Base-by-base conservation (phyloP, 1,284 basidiomycete species). In the Irpex sp. region DNA sequence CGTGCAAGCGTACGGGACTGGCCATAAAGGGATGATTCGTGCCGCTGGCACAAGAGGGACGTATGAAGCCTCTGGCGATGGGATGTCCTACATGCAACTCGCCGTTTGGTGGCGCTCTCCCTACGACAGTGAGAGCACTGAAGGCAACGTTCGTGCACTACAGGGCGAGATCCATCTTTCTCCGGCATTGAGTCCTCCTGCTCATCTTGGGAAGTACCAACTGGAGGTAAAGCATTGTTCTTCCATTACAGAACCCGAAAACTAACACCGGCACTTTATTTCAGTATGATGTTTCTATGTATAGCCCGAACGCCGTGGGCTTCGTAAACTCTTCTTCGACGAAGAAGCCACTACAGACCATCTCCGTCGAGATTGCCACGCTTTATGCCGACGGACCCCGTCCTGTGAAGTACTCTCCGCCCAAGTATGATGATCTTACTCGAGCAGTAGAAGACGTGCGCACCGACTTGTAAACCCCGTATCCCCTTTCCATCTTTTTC, bases 81-180 rank as follows among this genome's bases (percentile, higher is more conserved):
- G 58, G 61, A 62, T 50, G 51, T 68, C 58, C 13, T 31, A 55
- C 31, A 26, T 55, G 53, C 53, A 55, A 35, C 21, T 36, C 13
- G 58, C 43, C 5, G 31, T 26, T 68, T 67, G 67, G 68, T 57
- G 63, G 57, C 56, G 50, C 19, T 61, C 63, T 33, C 59, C 46
- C 35, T 60, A 59, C 15, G 57, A 51, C 17, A 58, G 39, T 15
- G 39, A 46, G 39, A n/a, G 61, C 21, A 59, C 43, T 62, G 26
- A 58, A 51, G 51, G 11, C 13, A 33, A 58, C 26, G 53, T 39
- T 57, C 66, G 68, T 11, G 61, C 61, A 2, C 65, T 72, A 19
- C 66, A 68, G 39, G 70, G 70, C 51, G 70, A 72, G 65, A 69
- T 71, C 47, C 69, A 69, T 65, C 68, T 72, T 35, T 39, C 67